Percentiles rank a stretch among this genome's conserved stretches.
Conservation (phyloP, 345 rosid genomes). For the Lenwebbia sp. region DNA sequence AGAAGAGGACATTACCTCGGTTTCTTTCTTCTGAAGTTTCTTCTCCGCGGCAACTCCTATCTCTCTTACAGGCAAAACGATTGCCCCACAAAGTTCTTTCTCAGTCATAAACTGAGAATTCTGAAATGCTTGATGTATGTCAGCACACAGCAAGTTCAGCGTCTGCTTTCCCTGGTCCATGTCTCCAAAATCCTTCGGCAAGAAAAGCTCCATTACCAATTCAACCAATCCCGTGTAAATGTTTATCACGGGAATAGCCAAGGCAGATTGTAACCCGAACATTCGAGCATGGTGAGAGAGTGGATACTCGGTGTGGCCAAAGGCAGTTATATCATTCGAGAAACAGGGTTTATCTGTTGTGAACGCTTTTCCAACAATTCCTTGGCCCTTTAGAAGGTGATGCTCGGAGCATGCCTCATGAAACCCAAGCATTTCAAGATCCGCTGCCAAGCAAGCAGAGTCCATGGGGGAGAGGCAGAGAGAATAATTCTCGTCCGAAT, state of each 20-base stretch:
- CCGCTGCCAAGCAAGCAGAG: constrained; percentile 48
- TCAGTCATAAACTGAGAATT: background rate
- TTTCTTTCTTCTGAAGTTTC: constrained; percentile 5
- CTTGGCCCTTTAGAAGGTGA: constrained; percentile 65
- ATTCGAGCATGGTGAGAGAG: constrained; percentile 59
- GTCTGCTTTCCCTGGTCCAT: constrained; percentile 6
- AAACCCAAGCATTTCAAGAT: constrained; percentile 28
- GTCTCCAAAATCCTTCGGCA: constrained; percentile 19
- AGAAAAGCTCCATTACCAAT: constrained; percentile 24
- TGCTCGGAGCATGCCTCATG: constrained; percentile 79
- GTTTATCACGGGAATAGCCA: constrained; percentile 21
- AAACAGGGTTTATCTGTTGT: constrained; percentile 41
- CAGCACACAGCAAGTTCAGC: background rate
- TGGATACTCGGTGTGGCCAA: constrained; percentile 62
- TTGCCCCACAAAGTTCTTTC: background rate
- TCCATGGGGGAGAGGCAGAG: constrained; percentile 54
- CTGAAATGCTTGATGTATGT: constrained; percentile 1
- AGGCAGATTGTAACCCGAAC: constrained; percentile 14
- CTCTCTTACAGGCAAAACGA: background rate
- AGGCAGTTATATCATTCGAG: constrained; percentile 45
- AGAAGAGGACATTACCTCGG: constrained; percentile 15
- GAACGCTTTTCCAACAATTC: constrained; percentile 78
- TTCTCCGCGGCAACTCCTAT: background rate
- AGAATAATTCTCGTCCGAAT: constrained; percentile 50
- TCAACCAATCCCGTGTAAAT: constrained; percentile 6